Evolutionary conservation across 768 basidiomycete genomes (phyloP).

Genomic region (Auricularia auricula-judae): DNA sequence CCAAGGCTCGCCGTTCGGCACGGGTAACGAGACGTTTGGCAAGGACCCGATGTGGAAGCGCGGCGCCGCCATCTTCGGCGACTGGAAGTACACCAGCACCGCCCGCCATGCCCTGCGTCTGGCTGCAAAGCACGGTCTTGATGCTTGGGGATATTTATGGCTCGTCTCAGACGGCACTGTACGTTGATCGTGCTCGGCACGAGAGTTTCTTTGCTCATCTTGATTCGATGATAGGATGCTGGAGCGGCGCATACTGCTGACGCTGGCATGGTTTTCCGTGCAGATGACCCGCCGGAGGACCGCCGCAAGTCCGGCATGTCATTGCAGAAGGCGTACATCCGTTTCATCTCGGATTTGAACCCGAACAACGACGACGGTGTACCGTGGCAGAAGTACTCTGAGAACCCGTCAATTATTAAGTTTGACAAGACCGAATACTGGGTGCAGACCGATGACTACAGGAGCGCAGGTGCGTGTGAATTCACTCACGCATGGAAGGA

Average conservation of each 20-base stretch:
- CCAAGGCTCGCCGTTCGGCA: slow-evolving; percentile 33
- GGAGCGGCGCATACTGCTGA: neutral
- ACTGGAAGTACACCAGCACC: slow-evolving; percentile 5
- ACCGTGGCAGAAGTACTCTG: slow-evolving; percentile 16
- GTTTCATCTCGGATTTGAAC: slow-evolving; percentile 8
- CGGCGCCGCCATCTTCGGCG: slow-evolving; percentile 24
- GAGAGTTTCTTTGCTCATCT: no score
- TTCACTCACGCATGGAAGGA: neutral
- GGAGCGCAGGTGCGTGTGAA: neutral
- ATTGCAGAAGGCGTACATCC: neutral
- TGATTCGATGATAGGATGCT: neutral
- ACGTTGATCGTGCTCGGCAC: no score
- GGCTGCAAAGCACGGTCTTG: neutral
- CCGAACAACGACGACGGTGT: slow-evolving; percentile 12
- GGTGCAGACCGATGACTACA: neutral
- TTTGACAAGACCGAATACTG: neutral
- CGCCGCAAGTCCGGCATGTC: neutral
- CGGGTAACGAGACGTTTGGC: slow-evolving; percentile 35
- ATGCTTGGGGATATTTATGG: neutral
- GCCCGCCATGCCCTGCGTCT: neutral
- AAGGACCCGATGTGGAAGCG: slow-evolving; percentile 28
- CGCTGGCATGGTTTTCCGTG: neutral
- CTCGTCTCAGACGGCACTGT: neutral
- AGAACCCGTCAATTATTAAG: slow-evolving; percentile 2
- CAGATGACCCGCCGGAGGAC: neutral